Conservation (phyloP, 371 early-diverging fungal species). For the Mortierella sp. region DNA sequence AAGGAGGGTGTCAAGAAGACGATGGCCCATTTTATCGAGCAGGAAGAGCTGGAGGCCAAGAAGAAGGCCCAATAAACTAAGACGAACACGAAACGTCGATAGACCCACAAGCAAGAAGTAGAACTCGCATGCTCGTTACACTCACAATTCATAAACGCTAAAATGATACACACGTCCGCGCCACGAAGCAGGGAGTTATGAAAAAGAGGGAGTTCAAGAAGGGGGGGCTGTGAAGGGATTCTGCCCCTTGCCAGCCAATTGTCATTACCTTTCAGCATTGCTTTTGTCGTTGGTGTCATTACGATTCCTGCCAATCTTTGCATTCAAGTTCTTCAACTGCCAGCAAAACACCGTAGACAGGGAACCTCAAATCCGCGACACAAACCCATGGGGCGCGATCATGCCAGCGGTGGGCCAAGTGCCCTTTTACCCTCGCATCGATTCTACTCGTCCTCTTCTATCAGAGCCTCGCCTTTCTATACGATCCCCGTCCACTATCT, state of each 20-base stretch:
- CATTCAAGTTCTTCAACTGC: too few species aligned
- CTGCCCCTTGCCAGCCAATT: too few species aligned
- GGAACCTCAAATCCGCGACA: too few species aligned
- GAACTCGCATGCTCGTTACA: too few species aligned
- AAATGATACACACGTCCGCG: too few species aligned
- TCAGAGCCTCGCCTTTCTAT: conserved; percentile 15
- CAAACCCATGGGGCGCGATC: conserved; percentile 3
- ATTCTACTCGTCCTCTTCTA: neutral
- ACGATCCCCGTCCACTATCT: conserved; percentile 24
- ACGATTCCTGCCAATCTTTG: conserved; percentile 1
- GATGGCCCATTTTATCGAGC: conserved; percentile 41
- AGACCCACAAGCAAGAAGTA: neutral
- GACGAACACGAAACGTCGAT: too few species aligned
- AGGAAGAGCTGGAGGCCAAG: conserved; percentile 35
- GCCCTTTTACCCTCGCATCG: conserved; percentile 13
- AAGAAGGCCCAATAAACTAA: conserved; percentile 21
- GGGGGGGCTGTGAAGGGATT: too few species aligned
- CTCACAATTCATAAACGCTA: too few species aligned
- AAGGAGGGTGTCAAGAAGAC: conserved; percentile 53
- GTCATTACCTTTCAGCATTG: too few species aligned
- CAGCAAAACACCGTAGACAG: too few species aligned
- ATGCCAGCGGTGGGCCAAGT: neutral
- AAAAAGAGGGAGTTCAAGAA: neutral
- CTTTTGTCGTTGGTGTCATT: neutral
- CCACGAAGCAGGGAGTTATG: too few species aligned